These are phyloP conservation scores for Boechera divaricarpa DNA, from an alignment of 345 rosid genomes.

Conservation along the genomic window DNA sequence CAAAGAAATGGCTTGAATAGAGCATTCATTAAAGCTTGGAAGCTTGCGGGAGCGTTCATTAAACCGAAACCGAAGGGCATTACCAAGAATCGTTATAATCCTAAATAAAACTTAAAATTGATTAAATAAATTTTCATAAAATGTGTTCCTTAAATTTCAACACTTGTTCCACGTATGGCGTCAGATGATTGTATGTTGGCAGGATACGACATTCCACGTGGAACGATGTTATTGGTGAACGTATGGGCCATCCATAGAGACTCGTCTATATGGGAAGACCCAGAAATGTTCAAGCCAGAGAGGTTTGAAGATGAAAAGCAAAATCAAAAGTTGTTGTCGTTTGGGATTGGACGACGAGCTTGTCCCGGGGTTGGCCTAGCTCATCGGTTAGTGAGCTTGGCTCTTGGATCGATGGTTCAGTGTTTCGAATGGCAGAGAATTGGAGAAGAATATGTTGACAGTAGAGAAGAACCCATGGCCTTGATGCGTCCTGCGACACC, in stretches of 20 bases:
- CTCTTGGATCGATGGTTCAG: constrained; percentile 52
- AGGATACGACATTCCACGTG: too few relatives aligned
- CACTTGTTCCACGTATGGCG: constrained; percentile 51
- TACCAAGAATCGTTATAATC: too few relatives aligned
- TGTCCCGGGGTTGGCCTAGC: constrained; percentile 31
- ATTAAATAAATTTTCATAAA: too few relatives aligned
- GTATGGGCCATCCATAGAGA: constrained; percentile 4
- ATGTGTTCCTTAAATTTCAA: constrained; percentile 6
- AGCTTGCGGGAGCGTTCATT: too few relatives aligned
- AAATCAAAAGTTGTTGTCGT: constrained; percentile 44
- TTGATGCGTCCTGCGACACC: constrained; percentile 45
- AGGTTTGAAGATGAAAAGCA: constrained; percentile 47
- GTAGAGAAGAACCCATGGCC: constrained; percentile 41
- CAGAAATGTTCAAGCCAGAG: constrained; percentile 50
- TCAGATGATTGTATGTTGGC: constrained; percentile 46
- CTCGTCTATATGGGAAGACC: constrained; percentile 49
- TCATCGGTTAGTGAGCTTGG: constrained; percentile 42
- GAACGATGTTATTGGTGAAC: too few relatives aligned
- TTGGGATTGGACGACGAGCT: constrained; percentile 52
- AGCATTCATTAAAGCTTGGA: too few relatives aligned
- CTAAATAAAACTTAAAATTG: too few relatives aligned
- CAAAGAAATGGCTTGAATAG: too few relatives aligned
- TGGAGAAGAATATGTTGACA: constrained; percentile 45
- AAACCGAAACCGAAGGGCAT: too few relatives aligned
- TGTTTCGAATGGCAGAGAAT: constrained; percentile 55